Evolutionary conservation across 495 filamentous ascomycete genomes (phyloP), one percentile per base, ranked within the genome.

Genomic region (Talaromyces stipitatus): DNA sequence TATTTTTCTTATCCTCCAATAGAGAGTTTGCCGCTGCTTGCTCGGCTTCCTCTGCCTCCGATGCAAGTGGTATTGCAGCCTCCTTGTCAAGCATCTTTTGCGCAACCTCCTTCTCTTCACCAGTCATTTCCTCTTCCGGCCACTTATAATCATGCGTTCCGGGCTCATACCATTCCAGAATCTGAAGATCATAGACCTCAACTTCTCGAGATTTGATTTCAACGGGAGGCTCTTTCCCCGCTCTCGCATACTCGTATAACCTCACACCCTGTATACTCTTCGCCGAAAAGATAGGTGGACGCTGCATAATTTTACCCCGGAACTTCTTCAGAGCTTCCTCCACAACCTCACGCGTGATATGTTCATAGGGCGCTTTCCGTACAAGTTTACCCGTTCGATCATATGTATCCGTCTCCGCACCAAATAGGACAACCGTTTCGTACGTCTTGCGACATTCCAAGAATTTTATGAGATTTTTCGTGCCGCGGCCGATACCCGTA

Each of bases 231-330:
- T 85, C 79, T 65, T 87, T 89, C 1, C 95, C 95, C 66, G 89
- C 89, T 12, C 95, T 76, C 26, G 95, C 95, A 72, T 97, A 97
- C 75, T 99, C 91, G 64, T 97, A 99, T 27, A 96, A 76, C 27
- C 84, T 85, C 74, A 96, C 97, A 2, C 94, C 94, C 54, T 96
- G 74, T 60, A 97, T 85, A 66, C 87, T 88, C 36, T 97, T 76
- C 24, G 95, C 92, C n/a, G 90, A 95, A 68, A 89, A 90, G 22
- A 99, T 83, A 22, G 92, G 94, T 32, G 95, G 95, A 61, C 85
- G 82, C 78, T 99, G 95, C 80, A 89, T 87, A 62, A 90, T 88
- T 65, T 89, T 86, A 9, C 95, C 95, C 28, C 88, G 80, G 70
- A 96, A 97, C 60, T 78, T 72, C 10, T 73, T 74, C 60, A 97